phyloP scores from a whole-genome alignment of 1,284 basidiomycete species.

The Naganishia sp. region DNA sequence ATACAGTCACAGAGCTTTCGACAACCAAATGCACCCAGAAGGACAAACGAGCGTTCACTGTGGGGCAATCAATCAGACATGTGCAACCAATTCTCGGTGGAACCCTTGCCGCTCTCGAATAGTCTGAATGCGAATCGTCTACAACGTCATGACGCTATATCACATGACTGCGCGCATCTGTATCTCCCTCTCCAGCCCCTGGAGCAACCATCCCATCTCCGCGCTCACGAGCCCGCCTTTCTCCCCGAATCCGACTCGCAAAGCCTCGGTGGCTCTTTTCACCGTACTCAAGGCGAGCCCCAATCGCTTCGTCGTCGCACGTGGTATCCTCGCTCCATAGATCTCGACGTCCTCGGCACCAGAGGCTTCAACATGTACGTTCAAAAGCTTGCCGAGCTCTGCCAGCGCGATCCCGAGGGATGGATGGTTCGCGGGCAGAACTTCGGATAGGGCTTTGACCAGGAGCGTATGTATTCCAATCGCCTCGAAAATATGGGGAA shows the following conservation, averaged over 20 bases:
- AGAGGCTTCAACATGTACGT: slow-evolving; percentile 42
- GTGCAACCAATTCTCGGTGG: too few relatives aligned
- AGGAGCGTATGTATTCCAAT: slow-evolving; percentile 59
- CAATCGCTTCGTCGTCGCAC: slow-evolving; percentile 63
- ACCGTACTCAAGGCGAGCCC: slow-evolving; percentile 66
- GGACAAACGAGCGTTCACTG: too few relatives aligned
- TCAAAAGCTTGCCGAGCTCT: slow-evolving; percentile 76
- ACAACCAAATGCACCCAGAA: too few relatives aligned
- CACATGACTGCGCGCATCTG: slow-evolving; percentile 2
- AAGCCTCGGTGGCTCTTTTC: slow-evolving; percentile 58
- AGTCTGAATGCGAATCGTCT: too few relatives aligned
- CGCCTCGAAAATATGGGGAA: slow-evolving; percentile 61
- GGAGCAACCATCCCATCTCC: slow-evolving; percentile 44
- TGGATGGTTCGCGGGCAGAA: slow-evolving; percentile 73
- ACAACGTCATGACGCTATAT: too few relatives aligned
- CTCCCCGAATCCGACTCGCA: slow-evolving; percentile 47
- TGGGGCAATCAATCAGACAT: too few relatives aligned
- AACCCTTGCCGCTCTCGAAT: too few relatives aligned
- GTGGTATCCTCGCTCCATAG: slow-evolving; percentile 26
- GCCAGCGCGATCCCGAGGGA: slow-evolving; percentile 72
- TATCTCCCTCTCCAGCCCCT: slow-evolving; percentile 36
- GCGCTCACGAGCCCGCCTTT: slow-evolving; percentile 47
- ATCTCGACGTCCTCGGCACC: background rate
- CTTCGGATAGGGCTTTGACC: slow-evolving; percentile 57
- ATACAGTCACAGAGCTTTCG: too few relatives aligned